Percentiles rank a stretch among this genome's conserved stretches.
Evolutionary conservation across 2,329 filamentous ascomycete genomes (phyloP).

Genomic region (Coccinonectria pachysandricola): DNA sequence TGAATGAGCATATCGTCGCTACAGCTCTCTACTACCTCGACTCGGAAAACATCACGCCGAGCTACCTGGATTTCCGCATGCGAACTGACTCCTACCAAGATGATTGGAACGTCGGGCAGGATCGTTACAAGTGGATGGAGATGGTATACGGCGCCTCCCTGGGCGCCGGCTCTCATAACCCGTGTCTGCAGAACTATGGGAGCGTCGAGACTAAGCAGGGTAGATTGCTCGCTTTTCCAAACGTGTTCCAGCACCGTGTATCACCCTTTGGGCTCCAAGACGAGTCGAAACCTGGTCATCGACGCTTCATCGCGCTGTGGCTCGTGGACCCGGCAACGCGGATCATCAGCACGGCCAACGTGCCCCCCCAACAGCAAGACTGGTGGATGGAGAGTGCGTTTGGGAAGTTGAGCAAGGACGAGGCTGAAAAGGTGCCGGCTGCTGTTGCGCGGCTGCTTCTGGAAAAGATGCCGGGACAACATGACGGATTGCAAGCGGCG

Average conservation of each 20-base stretch:
- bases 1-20: constrained; percentile 55
- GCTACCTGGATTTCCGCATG: constrained; percentile 40
- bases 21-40: constrained; percentile 55
- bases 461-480: too few relatives aligned
- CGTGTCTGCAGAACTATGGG: constrained; percentile 30
- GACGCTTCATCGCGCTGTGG: constrained; percentile 50
- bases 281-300: constrained; percentile 40
- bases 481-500: too few relatives aligned
- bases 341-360: constrained; percentile 32
- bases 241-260: constrained; percentile 41
- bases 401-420: too few relatives aligned
- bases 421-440: too few relatives aligned
- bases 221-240: constrained; percentile 47
- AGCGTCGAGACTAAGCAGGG: constrained; percentile 34
- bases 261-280: constrained; percentile 42
- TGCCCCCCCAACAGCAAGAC: constrained; percentile 31
- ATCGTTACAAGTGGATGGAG: constrained; percentile 24
- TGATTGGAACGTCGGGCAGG: constrained; percentile 21
- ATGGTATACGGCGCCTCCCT: constrained; percentile 28
- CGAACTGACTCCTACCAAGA: constrained; percentile 18
- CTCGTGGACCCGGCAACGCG: constrained; percentile 46
- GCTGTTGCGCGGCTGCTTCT: too few relatives aligned
- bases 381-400: constrained; percentile 23
- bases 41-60: constrained; percentile 46
- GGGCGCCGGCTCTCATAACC: constrained; percentile 16